Base-by-base conservation (phyloP, 768 basidiomycete genomes). In the Pulveroboletus sp. region DNA sequence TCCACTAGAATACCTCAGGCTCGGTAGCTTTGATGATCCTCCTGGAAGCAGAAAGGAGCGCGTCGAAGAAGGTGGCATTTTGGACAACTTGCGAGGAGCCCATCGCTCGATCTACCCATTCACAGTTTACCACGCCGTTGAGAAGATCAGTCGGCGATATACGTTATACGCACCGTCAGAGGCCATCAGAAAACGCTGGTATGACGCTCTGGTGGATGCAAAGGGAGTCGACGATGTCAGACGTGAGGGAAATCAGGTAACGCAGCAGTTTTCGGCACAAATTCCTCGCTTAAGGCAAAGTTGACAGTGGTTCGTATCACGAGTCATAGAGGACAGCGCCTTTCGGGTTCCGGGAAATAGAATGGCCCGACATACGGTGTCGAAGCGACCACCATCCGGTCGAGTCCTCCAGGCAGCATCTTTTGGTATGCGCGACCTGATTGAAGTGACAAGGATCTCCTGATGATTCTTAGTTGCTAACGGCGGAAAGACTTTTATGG, bases 231-330 rank as follows among this genome's bases (percentile, higher is more conserved):
- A 86, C 55, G 76, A 76, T 55, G 84, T 75, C 8, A 69, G 81
- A 43, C 80, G 81, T 54, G 90, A 91, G 38, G 76, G 74, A 15
- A 91, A 87, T 57, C 82, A 82, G 82, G 90, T 89, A 55, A 43
- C 6, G 10, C 27, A 14, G 12, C 38, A 52, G 21, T 49, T 31
- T 38, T 15, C n/a, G 28, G 3, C 44, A 14, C 3, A 8, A 39
- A 11, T 21, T 12, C 17, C 46, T 54, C 56, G 12, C 58, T 60
- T 42, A 59, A 24, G 36, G 28, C 31, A 31, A 39, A 1, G 11
- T 33, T 24, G 5, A 17, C 50, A 93, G 90, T 84, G 79, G 74
- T 90, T 87, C 54, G 80, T 80, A 27, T 75, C 79, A 14, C 76
- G 81, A 49, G 59, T 68, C 1, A 47, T 89, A 32, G 76, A 81